Evolutionary conservation across 176 grass and related monocot species (phyloP), one percentile per base, ranked within the genome.

Genomic region (Rhynchospora tenuis): DNA sequence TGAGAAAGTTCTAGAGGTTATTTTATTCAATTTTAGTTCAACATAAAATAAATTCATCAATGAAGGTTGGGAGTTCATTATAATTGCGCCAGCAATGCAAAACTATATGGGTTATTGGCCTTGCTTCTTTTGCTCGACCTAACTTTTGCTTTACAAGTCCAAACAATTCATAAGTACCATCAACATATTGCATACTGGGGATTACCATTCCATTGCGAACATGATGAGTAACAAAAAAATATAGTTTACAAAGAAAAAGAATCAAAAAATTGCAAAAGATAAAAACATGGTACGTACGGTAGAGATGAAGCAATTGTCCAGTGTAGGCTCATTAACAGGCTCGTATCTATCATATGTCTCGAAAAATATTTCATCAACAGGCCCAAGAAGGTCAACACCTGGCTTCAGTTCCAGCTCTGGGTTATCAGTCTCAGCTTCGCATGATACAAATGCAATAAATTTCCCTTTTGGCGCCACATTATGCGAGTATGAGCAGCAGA

Each of bases 381-480:
- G 82, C 33, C 92, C 95, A 56, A 98, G 89, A 66, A 98, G 89
- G 81, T 94, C 90, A 31, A 98, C 89, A 38, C 95, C 95, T 16
- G 89, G 89, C 58, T 93, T 94, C 9, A 98, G 82, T 84, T 98
- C 95, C 1, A 45, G 58, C 27, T 89, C 82, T 45, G 90, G 89
- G 47, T 93, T 89, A n/a, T 98, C 87, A 56, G 81, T 93, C 81
- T 98, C 95, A 42, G 95, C 95, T 90, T 98, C 87, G n/a, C 92
- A 87, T 2, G 92, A 98, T 28, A 98, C 95, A 7, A 98, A 98
- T 29, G 95, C 89, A 46, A 94, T 91, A 83, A 89, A 98, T 62
- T 94, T 98, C 63, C 92, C 95, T 82, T 98, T 98, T 10, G 95
- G 91, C 5, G 95, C 92, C 3, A 98, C 95, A 64, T 98, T 98